phyloP scores from a whole-genome alignment of 2,329 filamentous ascomycete genomes.

The Colletotrichum trifolii region DNA sequence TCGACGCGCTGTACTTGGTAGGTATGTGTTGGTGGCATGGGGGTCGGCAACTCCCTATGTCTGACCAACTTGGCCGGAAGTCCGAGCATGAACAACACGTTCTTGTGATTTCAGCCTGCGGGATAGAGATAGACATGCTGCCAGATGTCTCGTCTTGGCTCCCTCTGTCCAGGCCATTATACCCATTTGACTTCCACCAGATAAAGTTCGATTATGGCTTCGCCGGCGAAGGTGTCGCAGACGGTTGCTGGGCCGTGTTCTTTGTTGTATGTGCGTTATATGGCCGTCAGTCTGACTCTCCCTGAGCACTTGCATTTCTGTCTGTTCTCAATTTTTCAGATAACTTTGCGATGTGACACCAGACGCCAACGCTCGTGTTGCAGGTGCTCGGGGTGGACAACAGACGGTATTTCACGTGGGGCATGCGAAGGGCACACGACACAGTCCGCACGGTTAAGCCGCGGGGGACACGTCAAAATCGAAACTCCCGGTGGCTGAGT shows the following conservation, averaged over 20 bases:
- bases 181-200: neutral
- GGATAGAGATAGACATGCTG: neutral
- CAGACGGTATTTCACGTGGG: slow-evolving; percentile 18
- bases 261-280: neutral
- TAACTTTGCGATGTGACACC: slow-evolving; percentile 6
- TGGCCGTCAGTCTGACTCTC: neutral
- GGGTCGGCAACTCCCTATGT: slow-evolving; percentile 18
- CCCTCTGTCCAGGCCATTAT: neutral
- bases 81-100: slow-evolving; percentile 29
- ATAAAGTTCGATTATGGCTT: neutral
- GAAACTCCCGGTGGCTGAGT: slow-evolving; percentile 30
- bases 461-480: slow-evolving; percentile 21
- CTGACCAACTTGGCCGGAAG: slow-evolving; percentile 26
- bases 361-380: slow-evolving; percentile 20
- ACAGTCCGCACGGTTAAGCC: slow-evolving; percentile 6
- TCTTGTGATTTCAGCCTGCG: slow-evolving; percentile 2
- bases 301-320: slow-evolving; percentile 14
- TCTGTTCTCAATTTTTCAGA: slow-evolving; percentile 6
- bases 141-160: neutral
- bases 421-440: slow-evolving; percentile 9
- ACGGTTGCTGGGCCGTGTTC: too few relatives aligned
- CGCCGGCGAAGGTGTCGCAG: too few relatives aligned
- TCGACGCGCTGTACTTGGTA: neutral
- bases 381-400: slow-evolving; percentile 18
- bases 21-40: slow-evolving; percentile 17